phyloP scores from a whole-genome alignment of 2,329 filamentous ascomycete species.

The Ophiostoma novo-ulmi region DNA sequence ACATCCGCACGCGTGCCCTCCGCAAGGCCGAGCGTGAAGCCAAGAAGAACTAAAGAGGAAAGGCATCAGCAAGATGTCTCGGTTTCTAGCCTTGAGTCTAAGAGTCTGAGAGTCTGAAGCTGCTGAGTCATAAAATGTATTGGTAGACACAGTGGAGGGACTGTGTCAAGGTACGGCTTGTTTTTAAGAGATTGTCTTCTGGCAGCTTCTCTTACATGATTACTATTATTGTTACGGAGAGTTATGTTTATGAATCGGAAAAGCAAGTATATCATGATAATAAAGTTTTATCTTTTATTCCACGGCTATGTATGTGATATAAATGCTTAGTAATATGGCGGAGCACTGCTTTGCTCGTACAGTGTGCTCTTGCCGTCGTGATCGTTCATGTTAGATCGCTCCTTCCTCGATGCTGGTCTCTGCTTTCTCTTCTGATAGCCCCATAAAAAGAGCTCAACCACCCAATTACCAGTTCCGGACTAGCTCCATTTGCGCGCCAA shows the following conservation, averaged over 20 bases:
- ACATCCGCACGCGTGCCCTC: constrained; percentile 75
- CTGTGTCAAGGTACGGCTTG: background rate
- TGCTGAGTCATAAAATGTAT: background rate
- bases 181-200: background rate
- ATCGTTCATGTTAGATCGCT: background rate
- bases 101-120: background rate
- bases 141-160: background rate
- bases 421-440: constrained; percentile 5
- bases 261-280: background rate
- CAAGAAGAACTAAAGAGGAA: constrained; percentile 14
- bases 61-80: background rate
- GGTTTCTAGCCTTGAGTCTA: background rate
- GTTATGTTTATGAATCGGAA: constrained; percentile 3
- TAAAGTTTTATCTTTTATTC: background rate
- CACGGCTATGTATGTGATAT: background rate
- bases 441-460: constrained; percentile 20
- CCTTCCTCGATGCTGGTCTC: background rate
- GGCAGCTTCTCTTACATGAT: background rate
- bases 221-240: background rate
- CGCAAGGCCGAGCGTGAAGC: constrained; percentile 73
- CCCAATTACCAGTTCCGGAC: constrained; percentile 22
- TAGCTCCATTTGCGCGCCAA: constrained; percentile 31
- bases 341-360: background rate
- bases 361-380: background rate
- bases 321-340: background rate